Evolutionary conservation across 116 monocot species (phyloP), one percentile per base, ranked within the genome.

Genomic region (Zostera marina): DNA sequence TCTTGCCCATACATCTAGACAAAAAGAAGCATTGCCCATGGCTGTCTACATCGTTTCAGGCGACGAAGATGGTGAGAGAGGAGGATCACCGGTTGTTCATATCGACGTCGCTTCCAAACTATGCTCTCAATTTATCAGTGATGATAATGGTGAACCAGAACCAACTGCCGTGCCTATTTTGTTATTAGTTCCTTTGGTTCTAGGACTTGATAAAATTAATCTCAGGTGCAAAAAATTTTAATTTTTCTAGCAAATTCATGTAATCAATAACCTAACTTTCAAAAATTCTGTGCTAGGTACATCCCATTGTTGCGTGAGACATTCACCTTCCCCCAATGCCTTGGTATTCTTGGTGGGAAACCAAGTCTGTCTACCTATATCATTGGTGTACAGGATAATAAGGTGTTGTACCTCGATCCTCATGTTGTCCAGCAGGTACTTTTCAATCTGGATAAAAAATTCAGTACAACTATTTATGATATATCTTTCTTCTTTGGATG

Each of bases 281-380:
- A 32, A 32, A 32, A 3, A 3, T 0, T 32, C 32, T 52, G 52
- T 69, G 15, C 39, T 75, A 96, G 96, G 68, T 96, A 96, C 59
- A 66, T 89, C 46, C 96, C 96, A 20, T 62, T 96, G 65, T 63
- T 96, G 9, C 63, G 64, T 61, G 82, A 75, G 65, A 85, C 82
- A 41, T 86, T 96, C 65, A 96, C 80, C 59, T 96, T 96, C 70
- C 85, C 90, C 9, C 96, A 96, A 60, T 89, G 96, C 60, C 69
- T 96, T 66, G 96, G 96, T 16, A 80, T 96, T 58, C 61, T 96
- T 64, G 96, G 96, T 49, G 96, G 96, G 22, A 96, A 85, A 74
- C 85, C 96, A 57, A 90, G 96, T 24, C 78, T 80, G 9, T 96
- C 96, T 48, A 96, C 96, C 23, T 96, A 89, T 68, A 76, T 96